These are phyloP conservation scores for Botryotinia narcissicola DNA, from an alignment of 2,329 filamentous ascomycete species.

Conservation along the genomic window DNA sequence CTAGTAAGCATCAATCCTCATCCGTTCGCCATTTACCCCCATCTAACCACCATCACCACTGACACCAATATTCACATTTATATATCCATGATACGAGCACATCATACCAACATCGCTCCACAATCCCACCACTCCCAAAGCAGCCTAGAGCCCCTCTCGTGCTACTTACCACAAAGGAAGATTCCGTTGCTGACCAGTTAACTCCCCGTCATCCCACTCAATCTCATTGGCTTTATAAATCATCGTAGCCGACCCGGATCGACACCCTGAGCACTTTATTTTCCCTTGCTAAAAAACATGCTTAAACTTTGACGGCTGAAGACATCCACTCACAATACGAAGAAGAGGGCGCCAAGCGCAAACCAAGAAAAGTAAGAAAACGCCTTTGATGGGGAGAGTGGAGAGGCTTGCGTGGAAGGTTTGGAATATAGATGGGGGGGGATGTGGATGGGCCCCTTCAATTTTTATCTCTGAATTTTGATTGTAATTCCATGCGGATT, in stretches of 20 bases:
- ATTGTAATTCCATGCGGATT: neutral
- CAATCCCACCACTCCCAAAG: neutral
- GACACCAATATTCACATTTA: neutral
- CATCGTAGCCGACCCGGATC: neutral
- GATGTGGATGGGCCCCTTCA: neutral
- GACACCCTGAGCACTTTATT: neutral
- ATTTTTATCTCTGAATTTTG: neutral
- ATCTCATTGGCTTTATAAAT: neutral
- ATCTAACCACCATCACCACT: neutral
- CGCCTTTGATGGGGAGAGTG: slow-evolving; percentile 11
- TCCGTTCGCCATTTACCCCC: neutral
- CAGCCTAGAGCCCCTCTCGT: neutral
- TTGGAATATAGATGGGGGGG: neutral
- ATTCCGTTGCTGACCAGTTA: neutral
- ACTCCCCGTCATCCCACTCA: neutral
- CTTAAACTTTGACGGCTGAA: slow-evolving; percentile 11
- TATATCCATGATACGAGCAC: neutral
- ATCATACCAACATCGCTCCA: neutral
- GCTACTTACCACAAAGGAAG: neutral
- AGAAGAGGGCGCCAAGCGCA: neutral
- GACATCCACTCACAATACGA: slow-evolving; percentile 1
- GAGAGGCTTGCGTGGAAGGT: slow-evolving; percentile 13
- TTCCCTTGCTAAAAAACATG: slow-evolving; percentile 9
- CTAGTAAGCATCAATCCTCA: neutral
- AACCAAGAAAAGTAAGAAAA: neutral